Evolutionary conservation across 345 rosid genomes (phyloP).

Genomic region (Eucalyptus shirleyi): DNA sequence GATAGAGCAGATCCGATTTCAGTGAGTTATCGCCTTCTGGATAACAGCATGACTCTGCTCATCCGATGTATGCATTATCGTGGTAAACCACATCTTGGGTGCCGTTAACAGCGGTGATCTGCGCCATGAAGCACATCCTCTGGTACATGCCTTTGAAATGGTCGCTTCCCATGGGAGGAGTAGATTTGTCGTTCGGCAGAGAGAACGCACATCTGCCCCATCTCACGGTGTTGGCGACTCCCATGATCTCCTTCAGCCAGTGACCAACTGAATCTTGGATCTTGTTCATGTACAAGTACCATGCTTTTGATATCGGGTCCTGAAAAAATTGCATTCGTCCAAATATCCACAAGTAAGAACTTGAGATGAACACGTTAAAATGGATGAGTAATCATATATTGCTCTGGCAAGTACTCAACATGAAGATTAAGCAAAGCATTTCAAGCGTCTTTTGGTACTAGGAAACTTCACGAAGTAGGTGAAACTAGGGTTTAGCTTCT

Average conservation of each 20-base stretch:
- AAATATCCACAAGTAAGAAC: neutral
- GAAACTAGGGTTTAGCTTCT: neutral
- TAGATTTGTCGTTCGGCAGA: neutral
- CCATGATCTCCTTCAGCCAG: neutral
- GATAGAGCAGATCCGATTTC: neutral
- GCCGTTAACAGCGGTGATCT: neutral
- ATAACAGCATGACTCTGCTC: neutral
- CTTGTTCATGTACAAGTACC: neutral
- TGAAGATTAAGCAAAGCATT: neutral
- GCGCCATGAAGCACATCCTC: neutral
- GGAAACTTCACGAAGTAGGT: neutral
- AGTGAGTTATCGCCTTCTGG: neutral
- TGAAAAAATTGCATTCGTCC: neutral
- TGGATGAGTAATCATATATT: neutral
- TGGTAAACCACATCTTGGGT: neutral
- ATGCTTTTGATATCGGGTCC: neutral
- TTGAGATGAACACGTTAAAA: neutral
- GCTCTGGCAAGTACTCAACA: neutral
- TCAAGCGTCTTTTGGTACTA: neutral
- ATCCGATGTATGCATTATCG: neutral
- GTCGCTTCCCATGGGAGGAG: neutral
- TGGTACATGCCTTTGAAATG: neutral
- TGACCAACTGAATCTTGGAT: neutral
- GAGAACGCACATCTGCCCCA: neutral
- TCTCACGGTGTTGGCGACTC: neutral